Percentiles rank a stretch among this genome's conserved stretches.
These are phyloP conservation scores for Malus orientalis DNA, from an alignment of 306 rosid genomes.

Conservation along the genomic window DNA sequence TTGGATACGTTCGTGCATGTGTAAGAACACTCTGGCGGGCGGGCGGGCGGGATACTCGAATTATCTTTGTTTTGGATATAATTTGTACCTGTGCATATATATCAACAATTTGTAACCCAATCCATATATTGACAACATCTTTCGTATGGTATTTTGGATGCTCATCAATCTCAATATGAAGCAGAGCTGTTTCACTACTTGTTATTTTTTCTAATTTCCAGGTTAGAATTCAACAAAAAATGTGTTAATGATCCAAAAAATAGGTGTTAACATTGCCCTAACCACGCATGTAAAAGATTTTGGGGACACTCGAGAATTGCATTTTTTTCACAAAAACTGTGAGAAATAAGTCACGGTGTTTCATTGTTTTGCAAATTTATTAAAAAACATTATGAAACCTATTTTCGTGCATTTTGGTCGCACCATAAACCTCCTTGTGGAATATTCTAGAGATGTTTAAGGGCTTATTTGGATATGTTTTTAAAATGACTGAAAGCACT, in stretches of 20 bases:
- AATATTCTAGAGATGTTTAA: too few species aligned
- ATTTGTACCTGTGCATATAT: conserved; percentile 9
- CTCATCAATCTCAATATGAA: background rate
- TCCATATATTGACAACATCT: background rate
- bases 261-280: background rate
- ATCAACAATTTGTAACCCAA: background rate
- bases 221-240: background rate
- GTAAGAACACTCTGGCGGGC: background rate
- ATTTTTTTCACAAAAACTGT: too few species aligned
- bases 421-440: background rate
- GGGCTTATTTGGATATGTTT: too few species aligned
- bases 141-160: background rate
- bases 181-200: background rate
- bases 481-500: too few species aligned
- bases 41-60: background rate
- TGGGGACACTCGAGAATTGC: background rate
- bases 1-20: background rate
- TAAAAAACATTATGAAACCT: background rate
- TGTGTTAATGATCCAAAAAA: too few species aligned
- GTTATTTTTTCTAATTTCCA: too few species aligned
- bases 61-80: background rate
- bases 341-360: background rate
- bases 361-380: too few species aligned
- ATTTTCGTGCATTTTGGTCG: background rate
- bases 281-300: background rate